A percentile compares a stretch with the other conserved stretches of the same genome.
These are phyloP conservation scores for Cyclocybe aegerita DNA, from an alignment of 768 basidiomycete species.

Conservation along the genomic window DNA sequence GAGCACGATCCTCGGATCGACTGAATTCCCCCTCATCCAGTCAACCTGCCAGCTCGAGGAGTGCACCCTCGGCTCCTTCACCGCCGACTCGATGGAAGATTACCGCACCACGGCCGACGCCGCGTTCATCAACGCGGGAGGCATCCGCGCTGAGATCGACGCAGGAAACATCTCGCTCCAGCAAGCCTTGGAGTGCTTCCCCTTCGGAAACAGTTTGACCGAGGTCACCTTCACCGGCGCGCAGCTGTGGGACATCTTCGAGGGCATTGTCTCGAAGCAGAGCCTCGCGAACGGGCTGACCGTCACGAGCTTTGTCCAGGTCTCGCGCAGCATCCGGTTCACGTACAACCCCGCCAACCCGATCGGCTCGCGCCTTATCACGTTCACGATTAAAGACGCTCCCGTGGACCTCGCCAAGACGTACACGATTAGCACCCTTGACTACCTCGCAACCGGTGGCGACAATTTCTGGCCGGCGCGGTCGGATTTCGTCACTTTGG, in stretches of 20 bases:
- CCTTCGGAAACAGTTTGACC: conserved; percentile 41
- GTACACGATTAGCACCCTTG: conserved; percentile 31
- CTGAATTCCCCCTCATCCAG: conserved; percentile 34
- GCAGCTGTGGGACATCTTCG: conserved; percentile 42
- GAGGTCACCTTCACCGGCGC: conserved; percentile 39
- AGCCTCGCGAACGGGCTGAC: conserved; percentile 24
- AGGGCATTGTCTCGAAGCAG: conserved; percentile 34
- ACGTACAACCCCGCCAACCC: conserved; percentile 29
- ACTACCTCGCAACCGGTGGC: conserved; percentile 34
- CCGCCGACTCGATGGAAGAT: conserved; percentile 41
- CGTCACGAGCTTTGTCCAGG: conserved; percentile 42
- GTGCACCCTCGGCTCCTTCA: conserved; percentile 42
- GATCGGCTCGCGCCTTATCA: conserved; percentile 27
- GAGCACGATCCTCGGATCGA: conserved; percentile 34
- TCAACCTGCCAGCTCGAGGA: conserved; percentile 40
- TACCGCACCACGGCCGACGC: conserved; percentile 28
- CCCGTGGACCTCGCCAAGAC: conserved; percentile 23
- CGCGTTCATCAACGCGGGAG: conserved; percentile 43
- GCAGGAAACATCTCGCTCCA: conserved; percentile 39
- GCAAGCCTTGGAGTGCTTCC: conserved; percentile 39
- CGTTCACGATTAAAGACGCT: conserved; percentile 25
- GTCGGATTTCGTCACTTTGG: conserved; percentile 26
- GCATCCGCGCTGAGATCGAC: conserved; percentile 39
- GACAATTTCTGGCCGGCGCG: conserved; percentile 32
- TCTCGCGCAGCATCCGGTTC: conserved; percentile 35